Evolutionary conservation across 257 asterid species (phyloP), one percentile per base, ranked within the genome.

Genomic region (Coffea canephora): DNA sequence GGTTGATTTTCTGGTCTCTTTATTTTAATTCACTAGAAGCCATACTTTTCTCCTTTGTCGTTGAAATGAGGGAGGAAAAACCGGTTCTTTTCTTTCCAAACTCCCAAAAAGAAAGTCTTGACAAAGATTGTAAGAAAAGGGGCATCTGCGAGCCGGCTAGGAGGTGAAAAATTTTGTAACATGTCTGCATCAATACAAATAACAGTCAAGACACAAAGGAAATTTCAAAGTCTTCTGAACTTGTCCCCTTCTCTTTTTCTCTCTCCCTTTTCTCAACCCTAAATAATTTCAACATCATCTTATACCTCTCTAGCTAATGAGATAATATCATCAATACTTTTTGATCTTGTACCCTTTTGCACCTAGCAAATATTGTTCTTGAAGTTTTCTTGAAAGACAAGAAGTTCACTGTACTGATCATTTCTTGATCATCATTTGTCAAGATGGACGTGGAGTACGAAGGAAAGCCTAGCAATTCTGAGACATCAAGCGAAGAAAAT

Each of bases 151-250:
- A 59, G 82, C 82, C 82, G 74, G 78, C 82, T 19, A 71, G 46
- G 23, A 31, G 9, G 66, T 18, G 1, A 23, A 49, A 71, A 25
- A 11, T 46, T 79, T 71, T 19, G n/a, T n/a, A 43, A 77, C 66
- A 62, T 34, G 82, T 79, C 78, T 73, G 52, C 82, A 62, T 71
- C 82, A 73, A 34, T 72, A 79, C 55, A 71, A 79, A 61, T 79
- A 79, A 0, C 61, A 57, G 41, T 71, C 43, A 71, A 62, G 78
- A 52, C 27, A 71, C 82, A 57, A 55, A 71, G 72, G 52, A 25
- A 59, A 71, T 70, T 52, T 65, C 67, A 78, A 71, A 69, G 78
- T 73, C 74, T 72, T 61, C 49, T 14, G 15, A 25, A 39, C 14
- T 79, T 31, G 73, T 79, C 45, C 23, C 71, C 18, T 21, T 70